A percentile compares a stretch with the other conserved stretches of the same genome.
Conservation (phyloP, 2,329 filamentous ascomycete species). For the Tetracladium maxilliforme region DNA sequence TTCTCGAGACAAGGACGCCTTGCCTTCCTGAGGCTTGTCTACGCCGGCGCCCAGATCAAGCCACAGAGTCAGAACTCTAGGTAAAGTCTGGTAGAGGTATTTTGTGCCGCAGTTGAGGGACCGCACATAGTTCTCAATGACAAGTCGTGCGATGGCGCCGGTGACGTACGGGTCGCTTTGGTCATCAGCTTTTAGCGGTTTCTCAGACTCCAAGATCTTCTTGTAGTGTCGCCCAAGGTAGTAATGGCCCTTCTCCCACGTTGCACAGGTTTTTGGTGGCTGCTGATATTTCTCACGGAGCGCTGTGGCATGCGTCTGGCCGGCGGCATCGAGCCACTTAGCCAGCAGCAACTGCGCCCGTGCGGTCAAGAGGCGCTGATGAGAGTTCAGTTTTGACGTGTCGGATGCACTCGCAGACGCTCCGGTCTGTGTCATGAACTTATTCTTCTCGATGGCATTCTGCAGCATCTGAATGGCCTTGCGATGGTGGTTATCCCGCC, state of each 20-base stretch:
- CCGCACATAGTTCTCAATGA: slow-evolving; percentile 86
- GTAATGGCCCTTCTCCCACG: slow-evolving; percentile 96
- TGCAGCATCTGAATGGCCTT: slow-evolving; percentile 90
- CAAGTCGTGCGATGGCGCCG: slow-evolving; percentile 73
- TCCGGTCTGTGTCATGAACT: slow-evolving; percentile 38
- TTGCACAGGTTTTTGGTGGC: slow-evolving; percentile 52
- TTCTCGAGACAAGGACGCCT: slow-evolving; percentile 12
- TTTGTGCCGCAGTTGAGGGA: slow-evolving; percentile 83
- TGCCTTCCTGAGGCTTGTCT: slow-evolving; percentile 39
- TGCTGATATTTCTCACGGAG: slow-evolving; percentile 72
- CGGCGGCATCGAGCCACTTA: slow-evolving; percentile 93
- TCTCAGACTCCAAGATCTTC: slow-evolving; percentile 84
- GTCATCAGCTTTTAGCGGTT: slow-evolving; percentile 57
- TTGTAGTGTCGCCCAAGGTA: slow-evolving; percentile 96
- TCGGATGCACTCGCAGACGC: slow-evolving; percentile 1
- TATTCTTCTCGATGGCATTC: slow-evolving; percentile 67
- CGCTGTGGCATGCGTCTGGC: slow-evolving; percentile 73
- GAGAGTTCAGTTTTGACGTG: slow-evolving; percentile 9
- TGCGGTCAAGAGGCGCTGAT: slow-evolving; percentile 49
- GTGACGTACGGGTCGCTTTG: slow-evolving; percentile 64
- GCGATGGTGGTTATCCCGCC: slow-evolving; percentile 84
- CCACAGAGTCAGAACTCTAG: slow-evolving; percentile 86
- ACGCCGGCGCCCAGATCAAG: slow-evolving; percentile 74
- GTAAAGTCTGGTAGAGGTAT: slow-evolving; percentile 89
- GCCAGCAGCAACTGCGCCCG: slow-evolving; percentile 79